phyloP scores from a whole-genome alignment of 2,329 filamentous ascomycete species.

The Colletotrichum scovillei region DNA sequence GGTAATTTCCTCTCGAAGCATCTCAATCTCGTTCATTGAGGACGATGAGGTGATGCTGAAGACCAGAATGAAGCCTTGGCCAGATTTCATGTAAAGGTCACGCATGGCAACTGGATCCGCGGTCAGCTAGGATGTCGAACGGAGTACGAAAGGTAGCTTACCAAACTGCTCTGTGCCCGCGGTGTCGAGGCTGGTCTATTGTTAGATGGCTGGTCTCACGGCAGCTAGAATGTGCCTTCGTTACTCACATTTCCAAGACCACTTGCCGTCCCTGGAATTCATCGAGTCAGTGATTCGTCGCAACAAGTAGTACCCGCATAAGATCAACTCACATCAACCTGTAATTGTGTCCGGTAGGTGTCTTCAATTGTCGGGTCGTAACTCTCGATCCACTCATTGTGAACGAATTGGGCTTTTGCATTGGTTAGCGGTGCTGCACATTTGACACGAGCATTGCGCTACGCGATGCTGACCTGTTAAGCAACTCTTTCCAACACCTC shows the following conservation, averaged over 20 bases:
- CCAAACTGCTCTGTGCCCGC: slow-evolving; percentile 94
- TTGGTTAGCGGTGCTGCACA: background rate
- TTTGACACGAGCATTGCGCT: background rate
- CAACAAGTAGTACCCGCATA: background rate
- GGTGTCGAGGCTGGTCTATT: slow-evolving; percentile 76
- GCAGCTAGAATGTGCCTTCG: background rate
- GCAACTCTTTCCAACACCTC: slow-evolving; percentile 93
- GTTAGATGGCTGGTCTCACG: slow-evolving; percentile 40
- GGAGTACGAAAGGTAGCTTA: slow-evolving; percentile 58
- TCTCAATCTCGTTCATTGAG: slow-evolving; percentile 84
- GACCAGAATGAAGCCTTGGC: slow-evolving; percentile 90
- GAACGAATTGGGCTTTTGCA: slow-evolving; percentile 85
- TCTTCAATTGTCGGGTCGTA: slow-evolving; percentile 85
- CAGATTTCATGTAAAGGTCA: slow-evolving; percentile 93
- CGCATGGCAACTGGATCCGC: slow-evolving; percentile 68
- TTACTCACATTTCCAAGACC: slow-evolving; percentile 84
- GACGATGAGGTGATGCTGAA: slow-evolving; percentile 90
- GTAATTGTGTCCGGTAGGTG: slow-evolving; percentile 78
- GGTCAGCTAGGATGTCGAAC: slow-evolving; percentile 11
- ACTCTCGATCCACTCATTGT: slow-evolving; percentile 93
- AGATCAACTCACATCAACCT: slow-evolving; percentile 81
- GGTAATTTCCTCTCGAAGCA: slow-evolving; percentile 88
- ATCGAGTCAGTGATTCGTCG: slow-evolving; percentile 44
- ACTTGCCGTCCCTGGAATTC: slow-evolving; percentile 80
- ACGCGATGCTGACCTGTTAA: slow-evolving; percentile 74